phyloP scores from a whole-genome alignment of 2,329 filamentous ascomycete genomes.

The Cryphonectria naterciae region DNA sequence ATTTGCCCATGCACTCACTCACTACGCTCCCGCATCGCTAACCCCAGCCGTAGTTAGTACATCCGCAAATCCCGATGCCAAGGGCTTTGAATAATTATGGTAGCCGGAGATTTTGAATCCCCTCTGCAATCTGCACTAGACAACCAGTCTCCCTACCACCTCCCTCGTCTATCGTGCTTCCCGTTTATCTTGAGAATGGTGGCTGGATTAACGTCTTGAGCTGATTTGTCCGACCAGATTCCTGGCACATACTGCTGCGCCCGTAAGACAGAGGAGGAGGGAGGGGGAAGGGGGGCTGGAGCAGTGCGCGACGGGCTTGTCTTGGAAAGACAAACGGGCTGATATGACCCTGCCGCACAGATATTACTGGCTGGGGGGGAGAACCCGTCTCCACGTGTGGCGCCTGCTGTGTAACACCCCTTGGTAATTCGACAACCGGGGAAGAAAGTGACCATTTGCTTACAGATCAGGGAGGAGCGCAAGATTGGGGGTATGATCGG shows the following conservation, averaged over 20 bases:
- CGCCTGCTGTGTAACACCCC: background rate
- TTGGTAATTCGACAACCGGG: background rate
- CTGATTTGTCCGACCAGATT: conserved; percentile 8
- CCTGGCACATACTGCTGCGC: background rate
- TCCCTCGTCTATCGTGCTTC: background rate
- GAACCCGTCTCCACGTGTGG: background rate
- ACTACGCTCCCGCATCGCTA: background rate
- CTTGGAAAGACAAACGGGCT: background rate
- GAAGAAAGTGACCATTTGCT: background rate
- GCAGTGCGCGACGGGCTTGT: background rate
- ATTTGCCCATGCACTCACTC: background rate
- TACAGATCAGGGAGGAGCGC: background rate
- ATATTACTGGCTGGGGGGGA: background rate
- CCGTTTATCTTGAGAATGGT: background rate
- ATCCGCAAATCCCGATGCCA: background rate
- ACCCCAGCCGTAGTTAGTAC: background rate
- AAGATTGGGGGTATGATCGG: background rate
- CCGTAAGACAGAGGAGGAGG: background rate
- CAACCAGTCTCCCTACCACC: background rate
- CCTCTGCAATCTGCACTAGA: background rate
- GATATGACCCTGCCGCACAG: background rate
- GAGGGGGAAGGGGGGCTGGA: background rate
- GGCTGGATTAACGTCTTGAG: background rate
- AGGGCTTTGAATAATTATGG: background rate
- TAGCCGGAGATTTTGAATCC: background rate